phyloP scores from a whole-genome alignment of 2,329 filamentous ascomycete species.

The Aspergillus latus region DNA sequence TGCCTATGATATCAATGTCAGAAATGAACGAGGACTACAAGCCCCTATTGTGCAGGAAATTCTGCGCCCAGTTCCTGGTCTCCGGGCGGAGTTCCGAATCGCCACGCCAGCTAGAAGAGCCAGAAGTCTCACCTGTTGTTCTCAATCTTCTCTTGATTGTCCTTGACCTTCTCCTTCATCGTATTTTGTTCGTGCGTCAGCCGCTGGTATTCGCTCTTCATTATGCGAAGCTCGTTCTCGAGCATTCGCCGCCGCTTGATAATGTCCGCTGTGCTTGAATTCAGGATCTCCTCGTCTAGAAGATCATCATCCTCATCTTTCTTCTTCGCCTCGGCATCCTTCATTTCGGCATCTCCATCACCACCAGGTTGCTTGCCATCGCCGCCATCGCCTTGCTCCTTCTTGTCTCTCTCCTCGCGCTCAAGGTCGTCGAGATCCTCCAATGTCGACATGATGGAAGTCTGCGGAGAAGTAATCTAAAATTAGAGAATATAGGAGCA shows the following conservation, averaged over 20 bases:
- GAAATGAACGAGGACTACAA: background rate
- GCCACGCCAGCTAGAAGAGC: conserved; percentile 8
- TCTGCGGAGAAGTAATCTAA: background rate
- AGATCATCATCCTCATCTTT: conserved; percentile 72
- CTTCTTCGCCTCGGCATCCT: conserved; percentile 73
- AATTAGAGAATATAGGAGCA: background rate
- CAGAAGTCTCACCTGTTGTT: conserved; percentile 75
- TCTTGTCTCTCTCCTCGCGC: conserved; percentile 70
- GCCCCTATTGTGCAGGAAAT: background rate
- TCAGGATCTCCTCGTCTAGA: conserved; percentile 89
- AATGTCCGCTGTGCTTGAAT: conserved; percentile 91
- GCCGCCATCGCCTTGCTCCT: conserved; percentile 59
- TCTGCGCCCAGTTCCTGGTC: background rate
- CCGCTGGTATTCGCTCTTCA: conserved; percentile 95
- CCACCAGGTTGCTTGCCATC: conserved; percentile 58
- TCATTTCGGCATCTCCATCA: conserved; percentile 84
- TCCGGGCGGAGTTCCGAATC: background rate
- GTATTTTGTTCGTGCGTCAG: conserved; percentile 91
- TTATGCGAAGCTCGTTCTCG: conserved; percentile 97
- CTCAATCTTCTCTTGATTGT: conserved; percentile 97
- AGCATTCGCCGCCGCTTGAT: conserved; percentile 84
- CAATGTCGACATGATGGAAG: conserved; percentile 72
- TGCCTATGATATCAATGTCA: conserved; percentile 59
- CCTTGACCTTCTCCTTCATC: conserved; percentile 99
- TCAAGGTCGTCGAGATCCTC: conserved; percentile 90